Evolutionary conservation across 2,329 filamentous ascomycete species (phyloP).

Genomic region (Beauveria australis): DNA sequence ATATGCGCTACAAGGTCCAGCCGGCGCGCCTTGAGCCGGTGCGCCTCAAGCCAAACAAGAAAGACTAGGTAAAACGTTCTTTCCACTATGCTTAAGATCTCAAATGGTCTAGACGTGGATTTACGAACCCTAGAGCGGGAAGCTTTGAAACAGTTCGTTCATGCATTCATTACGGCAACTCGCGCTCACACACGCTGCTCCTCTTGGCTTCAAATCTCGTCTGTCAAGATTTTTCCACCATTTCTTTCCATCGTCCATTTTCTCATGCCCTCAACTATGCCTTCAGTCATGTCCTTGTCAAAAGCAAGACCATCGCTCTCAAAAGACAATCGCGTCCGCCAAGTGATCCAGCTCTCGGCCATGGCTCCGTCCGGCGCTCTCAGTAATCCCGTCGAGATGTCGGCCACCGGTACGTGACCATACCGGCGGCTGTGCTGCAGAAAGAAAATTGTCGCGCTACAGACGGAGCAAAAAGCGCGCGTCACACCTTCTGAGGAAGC

Average conservation of each 20-base stretch:
- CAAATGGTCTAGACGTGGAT: too few relatives aligned
- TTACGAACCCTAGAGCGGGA: too few relatives aligned
- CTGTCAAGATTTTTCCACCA: conserved; percentile 19
- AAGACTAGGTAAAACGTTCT: too few relatives aligned
- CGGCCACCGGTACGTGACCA: conserved; percentile 27
- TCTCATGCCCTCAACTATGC: conserved; percentile 29
- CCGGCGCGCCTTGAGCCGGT: too few relatives aligned
- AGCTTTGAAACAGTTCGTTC: too few relatives aligned
- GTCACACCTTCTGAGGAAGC: conserved; percentile 29
- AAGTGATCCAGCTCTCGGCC: conserved; percentile 38
- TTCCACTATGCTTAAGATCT: too few relatives aligned
- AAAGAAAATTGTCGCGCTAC: conserved; percentile 37
- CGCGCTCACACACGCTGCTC: background rate
- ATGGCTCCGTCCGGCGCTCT: conserved; percentile 35
- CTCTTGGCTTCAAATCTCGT: conserved; percentile 1
- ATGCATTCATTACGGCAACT: too few relatives aligned
- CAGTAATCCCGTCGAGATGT: conserved; percentile 36
- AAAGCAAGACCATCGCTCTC: conserved; percentile 27
- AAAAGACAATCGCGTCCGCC: conserved; percentile 31
- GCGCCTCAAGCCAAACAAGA: too few relatives aligned
- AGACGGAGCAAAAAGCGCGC: conserved; percentile 37
- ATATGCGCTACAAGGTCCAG: too few relatives aligned
- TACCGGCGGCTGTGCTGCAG: conserved; percentile 20
- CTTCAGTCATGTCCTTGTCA: conserved; percentile 28
- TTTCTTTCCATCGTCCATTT: conserved; percentile 29